Base-by-base conservation (phyloP, 495 filamentous ascomycete genomes). In the Astrothelium subdiscretum region DNA sequence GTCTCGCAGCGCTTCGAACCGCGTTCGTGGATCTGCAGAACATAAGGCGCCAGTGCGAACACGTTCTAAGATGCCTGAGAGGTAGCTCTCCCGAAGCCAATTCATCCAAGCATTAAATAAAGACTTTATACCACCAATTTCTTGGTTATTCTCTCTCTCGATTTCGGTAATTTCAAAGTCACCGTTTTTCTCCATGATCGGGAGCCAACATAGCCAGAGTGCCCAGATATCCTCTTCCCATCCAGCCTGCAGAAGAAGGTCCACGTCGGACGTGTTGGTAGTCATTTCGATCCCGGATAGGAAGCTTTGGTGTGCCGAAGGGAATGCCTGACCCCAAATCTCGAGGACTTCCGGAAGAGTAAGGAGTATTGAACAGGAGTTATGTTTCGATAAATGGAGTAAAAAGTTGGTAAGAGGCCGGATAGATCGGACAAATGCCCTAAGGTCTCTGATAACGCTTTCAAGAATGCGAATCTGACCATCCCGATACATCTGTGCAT, bases 401-500 rank as follows among this genome's bases (percentile, higher is more conserved):
- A 65, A 20, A 2, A n/a, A 5, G 8, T 60, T 26, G 8, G 26
- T 2, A n/a, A 58, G n/a, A 20, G 57, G 24, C 27, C 59, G 62
- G 12, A 66, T 32, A 10, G 64, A 66, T 15, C 62, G 65, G 11
- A 63, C 65, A 35, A 62, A 63, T 10, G 32, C 51, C 13, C 51
- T 59, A 31, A 73, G 59, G 18, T 64, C 69, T 2, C 31, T 48
- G 29, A 69, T 68, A 1, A 60, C 26, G 0, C 62, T 38, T 13
- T 68, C 20, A 31, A 71, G 40, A 32, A 73, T 67, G 8, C 32
- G 32, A 0, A 63, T 43, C 57, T 74, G 72, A 11, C 68, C 67
- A 13, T 65, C 24, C 24, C 69, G 66, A 59, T 73, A 74, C 0
- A 71, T 69, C 1, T 52, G 42, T 1, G 72, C 69, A 38, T 68